A percentile compares a stretch with the other conserved stretches of the same genome.
Conservation (phyloP, 495 filamentous ascomycete species). For the Parathielavia hyrcaniae region DNA sequence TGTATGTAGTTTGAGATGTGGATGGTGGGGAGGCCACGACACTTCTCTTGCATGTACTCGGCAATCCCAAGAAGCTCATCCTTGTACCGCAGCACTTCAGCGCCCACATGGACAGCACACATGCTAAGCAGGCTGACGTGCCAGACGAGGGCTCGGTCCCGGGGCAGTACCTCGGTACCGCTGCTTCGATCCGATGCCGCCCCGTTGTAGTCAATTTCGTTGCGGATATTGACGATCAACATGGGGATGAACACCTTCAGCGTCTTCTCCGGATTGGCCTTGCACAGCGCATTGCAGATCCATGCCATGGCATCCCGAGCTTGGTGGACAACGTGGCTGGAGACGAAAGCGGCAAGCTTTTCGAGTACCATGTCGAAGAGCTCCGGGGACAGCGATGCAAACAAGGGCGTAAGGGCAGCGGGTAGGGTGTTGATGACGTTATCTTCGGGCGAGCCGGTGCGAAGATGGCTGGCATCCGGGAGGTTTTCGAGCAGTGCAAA, state of each 20-base stretch:
- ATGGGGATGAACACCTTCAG: slow-evolving; percentile 85
- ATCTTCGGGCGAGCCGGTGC: slow-evolving; percentile 89
- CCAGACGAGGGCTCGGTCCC: slow-evolving; percentile 92
- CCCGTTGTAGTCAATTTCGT: slow-evolving; percentile 96
- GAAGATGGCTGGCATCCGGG: slow-evolving; percentile 77
- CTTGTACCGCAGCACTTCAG: slow-evolving; percentile 79
- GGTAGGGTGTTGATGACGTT: slow-evolving; percentile 95
- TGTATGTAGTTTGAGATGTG: slow-evolving; percentile 98
- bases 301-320: slow-evolving; percentile 98
- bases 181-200: slow-evolving; percentile 91
- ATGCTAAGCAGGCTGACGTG: slow-evolving; percentile 96
- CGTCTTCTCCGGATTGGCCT: slow-evolving; percentile 86
- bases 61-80: slow-evolving; percentile 86
- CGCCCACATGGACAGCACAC: slow-evolving; percentile 94
- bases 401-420: slow-evolving; percentile 81
- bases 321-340: slow-evolving; percentile 93
- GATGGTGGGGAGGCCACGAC: slow-evolving; percentile 84
- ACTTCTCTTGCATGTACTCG: slow-evolving; percentile 90
- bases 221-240: slow-evolving; percentile 82
- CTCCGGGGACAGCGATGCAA: slow-evolving; percentile 86
- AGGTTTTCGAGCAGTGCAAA: slow-evolving; percentile 95
- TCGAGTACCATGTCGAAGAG: slow-evolving; percentile 86
- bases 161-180: slow-evolving; percentile 84
- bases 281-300: slow-evolving; percentile 92
- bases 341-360: slow-evolving; percentile 89